Evolutionary conservation across 1,284 basidiomycete genomes (phyloP).

Genomic region (Ustilago loliicola): DNA sequence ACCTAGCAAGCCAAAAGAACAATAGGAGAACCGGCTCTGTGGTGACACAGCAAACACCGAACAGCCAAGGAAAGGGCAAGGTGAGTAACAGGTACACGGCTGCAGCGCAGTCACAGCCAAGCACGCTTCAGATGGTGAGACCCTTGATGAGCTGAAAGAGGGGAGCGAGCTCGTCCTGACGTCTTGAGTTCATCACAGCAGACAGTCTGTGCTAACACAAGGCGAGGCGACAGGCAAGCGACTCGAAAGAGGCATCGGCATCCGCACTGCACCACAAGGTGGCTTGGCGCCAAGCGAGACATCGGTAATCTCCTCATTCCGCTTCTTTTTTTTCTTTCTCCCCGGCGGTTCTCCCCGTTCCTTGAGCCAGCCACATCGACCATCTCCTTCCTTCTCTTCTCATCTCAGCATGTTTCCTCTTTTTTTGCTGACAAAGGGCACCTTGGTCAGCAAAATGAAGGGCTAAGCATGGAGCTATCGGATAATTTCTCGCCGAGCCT

Average conservation of each 20-base stretch:
- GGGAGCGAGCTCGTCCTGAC: no score
- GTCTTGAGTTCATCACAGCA: background rate
- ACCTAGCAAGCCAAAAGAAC: background rate
- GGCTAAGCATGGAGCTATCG: no score
- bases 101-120: background rate
- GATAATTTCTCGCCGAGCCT: no score
- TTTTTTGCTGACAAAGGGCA: no score
- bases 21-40: background rate
- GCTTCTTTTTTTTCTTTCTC: background rate
- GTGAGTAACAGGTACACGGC: background rate
- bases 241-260: background rate
- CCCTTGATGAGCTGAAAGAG: no score
- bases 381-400: background rate
- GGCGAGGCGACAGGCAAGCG: no score
- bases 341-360: background rate
- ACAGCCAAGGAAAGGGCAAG: background rate
- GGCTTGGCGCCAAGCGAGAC: slow-evolving; percentile 9
- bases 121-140: no score
- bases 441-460: background rate
- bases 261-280: background rate
- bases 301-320: background rate
- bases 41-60: background rate
- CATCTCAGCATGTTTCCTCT: background rate
- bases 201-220: no score
- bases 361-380: background rate